phyloP scores from a whole-genome alignment of 305 asterid genomes.

The Ajuga reptans region DNA sequence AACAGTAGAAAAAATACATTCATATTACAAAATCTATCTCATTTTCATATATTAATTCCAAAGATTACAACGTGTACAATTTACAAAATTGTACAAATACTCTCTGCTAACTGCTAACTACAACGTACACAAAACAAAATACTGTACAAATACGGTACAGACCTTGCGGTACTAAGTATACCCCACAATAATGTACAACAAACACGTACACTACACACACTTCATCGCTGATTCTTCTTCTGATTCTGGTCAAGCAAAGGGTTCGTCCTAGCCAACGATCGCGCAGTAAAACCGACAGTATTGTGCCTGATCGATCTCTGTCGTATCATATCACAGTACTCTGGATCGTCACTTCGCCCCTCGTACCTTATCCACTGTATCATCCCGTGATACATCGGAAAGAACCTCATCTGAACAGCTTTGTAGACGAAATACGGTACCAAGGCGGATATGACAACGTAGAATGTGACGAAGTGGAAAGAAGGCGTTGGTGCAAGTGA shows the following conservation, averaged over 20 bases:
- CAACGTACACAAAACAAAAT: background rate
- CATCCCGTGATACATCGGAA: slow-evolving; percentile 90
- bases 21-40: background rate
- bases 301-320: slow-evolving; percentile 65
- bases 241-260: slow-evolving; percentile 37
- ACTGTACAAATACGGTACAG: slow-evolving; percentile 13
- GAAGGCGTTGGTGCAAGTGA: slow-evolving; percentile 64
- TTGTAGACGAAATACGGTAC: slow-evolving; percentile 60
- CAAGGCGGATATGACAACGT: slow-evolving; percentile 56
- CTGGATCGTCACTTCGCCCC: slow-evolving; percentile 63
- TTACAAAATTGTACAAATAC: slow-evolving; percentile 30
- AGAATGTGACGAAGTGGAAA: slow-evolving; percentile 51
- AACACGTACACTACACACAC: slow-evolving; percentile 6
- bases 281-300: slow-evolving; percentile 87
- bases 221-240: slow-evolving; percentile 18
- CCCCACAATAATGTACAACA: background rate
- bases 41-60: background rate
- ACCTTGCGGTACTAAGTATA: no score
- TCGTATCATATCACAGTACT: slow-evolving; percentile 56
- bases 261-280: slow-evolving; percentile 69
- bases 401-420: slow-evolving; percentile 68
- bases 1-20: no score
- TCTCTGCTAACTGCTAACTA: background rate
- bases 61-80: slow-evolving; percentile 24
- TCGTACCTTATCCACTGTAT: slow-evolving; percentile 83